These are phyloP conservation scores for Aspergillus glaucus DNA, from an alignment of 2,329 filamentous ascomycete genomes.

Conservation along the genomic window DNA sequence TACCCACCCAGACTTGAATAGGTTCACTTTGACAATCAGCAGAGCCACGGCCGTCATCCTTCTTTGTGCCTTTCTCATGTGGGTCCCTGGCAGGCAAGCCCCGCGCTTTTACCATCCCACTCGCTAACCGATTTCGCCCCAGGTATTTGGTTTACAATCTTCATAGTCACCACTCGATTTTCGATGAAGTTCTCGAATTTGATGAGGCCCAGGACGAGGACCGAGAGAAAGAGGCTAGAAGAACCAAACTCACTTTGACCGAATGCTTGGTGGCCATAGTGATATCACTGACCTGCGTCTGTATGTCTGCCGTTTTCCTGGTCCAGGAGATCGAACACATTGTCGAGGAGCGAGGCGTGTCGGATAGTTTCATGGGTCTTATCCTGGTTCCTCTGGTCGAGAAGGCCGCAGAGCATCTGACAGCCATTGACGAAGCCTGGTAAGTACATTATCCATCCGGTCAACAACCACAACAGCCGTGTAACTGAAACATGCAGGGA, in stretches of 20 bases:
- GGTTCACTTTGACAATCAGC: conserved; percentile 59
- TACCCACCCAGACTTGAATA: conserved; percentile 38
- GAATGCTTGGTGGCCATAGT: conserved; percentile 63
- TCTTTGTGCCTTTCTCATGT: conserved; percentile 61
- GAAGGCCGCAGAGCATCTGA: conserved; percentile 80
- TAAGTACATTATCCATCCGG: conserved; percentile 34
- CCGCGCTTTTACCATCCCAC: neutral
- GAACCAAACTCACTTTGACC: conserved; percentile 66
- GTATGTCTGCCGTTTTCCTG: conserved; percentile 66
- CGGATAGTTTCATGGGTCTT: conserved; percentile 59
- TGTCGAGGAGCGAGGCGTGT: conserved; percentile 46
- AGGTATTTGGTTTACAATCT: conserved; percentile 64
- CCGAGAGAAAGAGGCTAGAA: conserved; percentile 52
- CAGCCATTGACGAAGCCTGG: conserved; percentile 77
- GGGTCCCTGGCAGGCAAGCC: conserved; percentile 18
- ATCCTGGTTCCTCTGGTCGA: conserved; percentile 76
- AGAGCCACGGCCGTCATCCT: conserved; percentile 65
- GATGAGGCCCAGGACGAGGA: conserved; percentile 66
- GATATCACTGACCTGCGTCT: conserved; percentile 62
- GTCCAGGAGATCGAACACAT: conserved; percentile 65
- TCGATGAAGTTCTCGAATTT: conserved; percentile 64
- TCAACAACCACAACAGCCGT: neutral
- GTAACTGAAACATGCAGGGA: conserved; percentile 24
- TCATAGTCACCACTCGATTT: conserved; percentile 70
- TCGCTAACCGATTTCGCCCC: conserved; percentile 4